Conservation (phyloP, 2,329 filamentous ascomycete genomes). For the Zasmidium citrigriseum region DNA sequence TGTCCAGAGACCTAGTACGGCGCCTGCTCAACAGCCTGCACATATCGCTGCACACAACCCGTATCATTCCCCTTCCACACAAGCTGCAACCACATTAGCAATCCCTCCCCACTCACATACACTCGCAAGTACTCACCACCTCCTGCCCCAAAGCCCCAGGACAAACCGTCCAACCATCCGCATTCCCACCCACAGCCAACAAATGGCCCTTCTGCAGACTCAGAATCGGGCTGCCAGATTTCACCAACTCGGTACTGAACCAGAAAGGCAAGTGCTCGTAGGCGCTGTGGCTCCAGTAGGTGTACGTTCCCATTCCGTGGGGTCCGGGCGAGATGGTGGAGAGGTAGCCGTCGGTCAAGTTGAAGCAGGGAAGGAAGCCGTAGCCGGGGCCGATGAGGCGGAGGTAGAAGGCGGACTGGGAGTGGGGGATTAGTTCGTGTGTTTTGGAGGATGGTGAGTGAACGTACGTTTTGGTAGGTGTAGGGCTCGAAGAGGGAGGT, state of each 20-base stretch:
- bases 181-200: slow-evolving; percentile 38
- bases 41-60: slow-evolving; percentile 38
- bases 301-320: slow-evolving; percentile 15
- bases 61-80: slow-evolving; percentile 40
- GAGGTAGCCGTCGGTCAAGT: slow-evolving; percentile 36
- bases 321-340: slow-evolving; percentile 34
- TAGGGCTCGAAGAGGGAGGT: slow-evolving; percentile 41
- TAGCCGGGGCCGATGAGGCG: slow-evolving; percentile 42
- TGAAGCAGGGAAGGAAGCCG: slow-evolving; percentile 41
- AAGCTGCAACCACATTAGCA: slow-evolving; percentile 23
- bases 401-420: slow-evolving; percentile 36
- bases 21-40: slow-evolving; percentile 40
- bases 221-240: slow-evolving; percentile 33
- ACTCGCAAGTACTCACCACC: slow-evolving; percentile 34
- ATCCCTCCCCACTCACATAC: not conserved
- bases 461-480: not conserved
- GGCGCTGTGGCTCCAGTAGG: slow-evolving; percentile 36
- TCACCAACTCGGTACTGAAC: slow-evolving; percentile 35
- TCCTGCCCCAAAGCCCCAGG: slow-evolving; percentile 31
- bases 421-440: not conserved
- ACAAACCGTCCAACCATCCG: slow-evolving; percentile 43
- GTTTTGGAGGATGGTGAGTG: not conserved
- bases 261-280: slow-evolving; percentile 31
- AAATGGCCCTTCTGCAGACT: slow-evolving; percentile 39
- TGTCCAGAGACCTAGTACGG: slow-evolving; percentile 35